Conservation (phyloP, 768 basidiomycete species). For the Lentinula edodes region DNA sequence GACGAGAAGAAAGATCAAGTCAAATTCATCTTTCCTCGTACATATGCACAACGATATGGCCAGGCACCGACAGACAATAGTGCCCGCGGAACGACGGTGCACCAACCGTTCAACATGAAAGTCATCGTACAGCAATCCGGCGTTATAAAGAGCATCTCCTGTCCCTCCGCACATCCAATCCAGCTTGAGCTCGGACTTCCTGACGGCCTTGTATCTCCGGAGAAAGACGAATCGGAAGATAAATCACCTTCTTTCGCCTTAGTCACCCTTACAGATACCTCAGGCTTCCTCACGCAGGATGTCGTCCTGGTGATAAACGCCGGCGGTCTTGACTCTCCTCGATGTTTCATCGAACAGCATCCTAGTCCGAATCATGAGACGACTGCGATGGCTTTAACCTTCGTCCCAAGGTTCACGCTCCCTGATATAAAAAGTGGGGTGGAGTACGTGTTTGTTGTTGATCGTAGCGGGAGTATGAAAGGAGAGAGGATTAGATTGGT, state of each 20-base stretch:
- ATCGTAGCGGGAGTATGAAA: constrained; percentile 52
- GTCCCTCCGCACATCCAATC: not conserved
- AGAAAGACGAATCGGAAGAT: not conserved
- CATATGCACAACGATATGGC: not conserved
- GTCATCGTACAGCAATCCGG: not conserved
- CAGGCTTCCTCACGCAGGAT: constrained; percentile 36
- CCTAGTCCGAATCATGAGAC: constrained; percentile 22
- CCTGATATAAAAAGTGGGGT: constrained; percentile 33
- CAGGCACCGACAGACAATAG: not conserved
- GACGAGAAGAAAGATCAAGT: not conserved
- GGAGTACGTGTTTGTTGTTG: constrained; percentile 58
- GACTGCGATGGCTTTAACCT: constrained; percentile 44
- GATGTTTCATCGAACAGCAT: constrained; percentile 48
- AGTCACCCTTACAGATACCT: not conserved
- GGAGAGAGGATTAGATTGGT: constrained; percentile 36
- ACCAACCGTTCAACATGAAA: not conserved
- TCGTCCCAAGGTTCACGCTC: constrained; percentile 46
- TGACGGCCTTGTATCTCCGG: not conserved
- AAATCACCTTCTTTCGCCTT: not conserved
- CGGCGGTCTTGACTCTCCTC: constrained; percentile 42
- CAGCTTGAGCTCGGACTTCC: not conserved
- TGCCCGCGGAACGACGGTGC: not conserved
- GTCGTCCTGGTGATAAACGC: constrained; percentile 48
- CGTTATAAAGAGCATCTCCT: not conserved
- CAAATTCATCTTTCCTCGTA: not conserved